Percentiles rank a stretch among this genome's conserved stretches.
phyloP scores from a whole-genome alignment of 345 rosid species.

The Adansonia digitata region DNA sequence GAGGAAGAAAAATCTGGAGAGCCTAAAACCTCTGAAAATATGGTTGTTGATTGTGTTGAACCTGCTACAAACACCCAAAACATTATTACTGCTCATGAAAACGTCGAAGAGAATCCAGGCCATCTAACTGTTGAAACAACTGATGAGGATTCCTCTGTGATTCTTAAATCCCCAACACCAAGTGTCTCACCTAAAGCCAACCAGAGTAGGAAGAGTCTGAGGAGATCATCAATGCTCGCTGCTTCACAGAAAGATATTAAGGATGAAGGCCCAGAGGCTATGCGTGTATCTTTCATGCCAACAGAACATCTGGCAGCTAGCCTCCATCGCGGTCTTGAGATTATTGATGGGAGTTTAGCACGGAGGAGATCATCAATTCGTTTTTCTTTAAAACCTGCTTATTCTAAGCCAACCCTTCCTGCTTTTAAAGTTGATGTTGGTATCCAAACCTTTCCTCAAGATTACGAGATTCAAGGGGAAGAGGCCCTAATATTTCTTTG shows the following conservation, averaged over 20 bases:
- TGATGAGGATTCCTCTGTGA: constrained; percentile 18
- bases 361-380: constrained; percentile 68
- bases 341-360: constrained; percentile 73
- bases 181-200: constrained; percentile 77
- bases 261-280: constrained; percentile 33
- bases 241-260: constrained; percentile 64
- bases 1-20: constrained; percentile 51
- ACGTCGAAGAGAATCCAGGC: constrained; percentile 15
- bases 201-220: constrained; percentile 76
- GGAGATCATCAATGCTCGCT: constrained; percentile 65
- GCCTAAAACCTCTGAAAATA: constrained; percentile 27
- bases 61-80: constrained; percentile 23
- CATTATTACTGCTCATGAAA: constrained; percentile 7
- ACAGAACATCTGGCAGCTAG: constrained; percentile 89
- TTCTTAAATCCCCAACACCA: constrained; percentile 68
- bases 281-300: constrained; percentile 35
- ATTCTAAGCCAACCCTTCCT: constrained; percentile 33
- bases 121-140: constrained; percentile 17
- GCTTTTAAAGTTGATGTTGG: constrained; percentile 67
- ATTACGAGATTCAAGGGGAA: constrained; percentile 31
- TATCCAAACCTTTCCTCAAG: constrained; percentile 65
- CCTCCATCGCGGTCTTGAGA: constrained; percentile 89
- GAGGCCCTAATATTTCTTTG: constrained; percentile 42
- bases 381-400: constrained; percentile 59
- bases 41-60: constrained; percentile 22